phyloP scores from a whole-genome alignment of 2,329 filamentous ascomycete genomes.

The Sclerotinia nivalis region DNA sequence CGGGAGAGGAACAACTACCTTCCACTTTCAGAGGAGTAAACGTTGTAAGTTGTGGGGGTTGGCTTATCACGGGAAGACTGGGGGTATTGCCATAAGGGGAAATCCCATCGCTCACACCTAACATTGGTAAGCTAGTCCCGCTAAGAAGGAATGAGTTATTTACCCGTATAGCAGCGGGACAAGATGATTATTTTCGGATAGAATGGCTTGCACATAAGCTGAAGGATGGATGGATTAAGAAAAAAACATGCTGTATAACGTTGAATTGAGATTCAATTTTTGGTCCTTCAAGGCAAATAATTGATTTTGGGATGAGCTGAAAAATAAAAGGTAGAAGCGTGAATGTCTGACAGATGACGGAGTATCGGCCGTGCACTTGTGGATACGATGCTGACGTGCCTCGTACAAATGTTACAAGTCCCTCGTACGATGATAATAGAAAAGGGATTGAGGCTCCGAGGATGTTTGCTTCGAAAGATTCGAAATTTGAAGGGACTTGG shows the following conservation, averaged over 20 bases:
- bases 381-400: slow-evolving; percentile 13
- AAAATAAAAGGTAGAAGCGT: background rate
- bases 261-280: background rate
- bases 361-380: background rate
- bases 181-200: background rate
- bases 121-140: background rate
- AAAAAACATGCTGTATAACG: slow-evolving; percentile 4
- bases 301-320: slow-evolving; percentile 22
- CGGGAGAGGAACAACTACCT: slow-evolving; percentile 1
- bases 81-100: background rate
- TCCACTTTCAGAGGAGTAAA: slow-evolving; percentile 14
- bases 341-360: background rate
- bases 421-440: background rate
- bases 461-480: background rate
- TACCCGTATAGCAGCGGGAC: background rate
- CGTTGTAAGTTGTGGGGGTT: background rate
- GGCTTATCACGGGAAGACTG: slow-evolving; percentile 8
- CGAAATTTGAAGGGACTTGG: background rate
- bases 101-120: background rate
- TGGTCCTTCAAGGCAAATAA: background rate
- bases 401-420: background rate
- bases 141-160: background rate
- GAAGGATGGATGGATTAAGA: background rate
- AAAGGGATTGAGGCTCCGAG: slow-evolving; percentile 7
- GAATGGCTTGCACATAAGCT: slow-evolving; percentile 5